Evolutionary conservation across 1,139 yeast genomes (phyloP).

Genomic region (Candida tunisiensis): DNA sequence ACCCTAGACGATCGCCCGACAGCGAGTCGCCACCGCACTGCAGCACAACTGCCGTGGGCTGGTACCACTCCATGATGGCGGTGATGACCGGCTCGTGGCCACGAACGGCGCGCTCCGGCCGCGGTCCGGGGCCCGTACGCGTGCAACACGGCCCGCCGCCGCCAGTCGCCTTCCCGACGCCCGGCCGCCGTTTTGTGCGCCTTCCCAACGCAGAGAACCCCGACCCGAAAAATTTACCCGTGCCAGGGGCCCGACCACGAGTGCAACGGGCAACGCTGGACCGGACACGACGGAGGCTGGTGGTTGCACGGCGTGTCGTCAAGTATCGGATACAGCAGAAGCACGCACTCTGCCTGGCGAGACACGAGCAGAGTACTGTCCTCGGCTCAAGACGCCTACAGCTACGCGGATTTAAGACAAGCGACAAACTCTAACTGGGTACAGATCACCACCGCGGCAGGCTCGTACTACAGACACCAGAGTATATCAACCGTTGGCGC

Average conservation of each 20-base stretch:
- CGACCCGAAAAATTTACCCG: no score
- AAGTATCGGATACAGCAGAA: no score
- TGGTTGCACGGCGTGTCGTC: no score
- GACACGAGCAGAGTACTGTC: background rate
- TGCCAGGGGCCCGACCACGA: no score
- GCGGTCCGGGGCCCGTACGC: no score
- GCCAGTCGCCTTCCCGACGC: no score
- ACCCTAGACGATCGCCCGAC: slow-evolving; percentile 82
- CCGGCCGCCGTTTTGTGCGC: no score
- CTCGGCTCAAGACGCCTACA: background rate
- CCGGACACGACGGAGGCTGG: no score
- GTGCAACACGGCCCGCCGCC: no score
- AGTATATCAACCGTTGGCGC: background rate
- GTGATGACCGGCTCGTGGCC: slow-evolving; percentile 75
- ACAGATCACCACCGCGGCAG: background rate
- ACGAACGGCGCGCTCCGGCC: no score
- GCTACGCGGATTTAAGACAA: background rate
- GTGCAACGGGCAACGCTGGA: no score
- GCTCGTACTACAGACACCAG: background rate
- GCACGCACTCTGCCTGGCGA: background rate
- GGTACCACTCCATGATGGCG: slow-evolving; percentile 82
- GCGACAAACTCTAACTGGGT: background rate
- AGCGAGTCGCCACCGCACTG: slow-evolving; percentile 83
- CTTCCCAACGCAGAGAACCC: no score
- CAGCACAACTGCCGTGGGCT: slow-evolving; percentile 81